Conservation (phyloP, 495 filamentous ascomycete genomes). For the Neurospora sp. region DNA sequence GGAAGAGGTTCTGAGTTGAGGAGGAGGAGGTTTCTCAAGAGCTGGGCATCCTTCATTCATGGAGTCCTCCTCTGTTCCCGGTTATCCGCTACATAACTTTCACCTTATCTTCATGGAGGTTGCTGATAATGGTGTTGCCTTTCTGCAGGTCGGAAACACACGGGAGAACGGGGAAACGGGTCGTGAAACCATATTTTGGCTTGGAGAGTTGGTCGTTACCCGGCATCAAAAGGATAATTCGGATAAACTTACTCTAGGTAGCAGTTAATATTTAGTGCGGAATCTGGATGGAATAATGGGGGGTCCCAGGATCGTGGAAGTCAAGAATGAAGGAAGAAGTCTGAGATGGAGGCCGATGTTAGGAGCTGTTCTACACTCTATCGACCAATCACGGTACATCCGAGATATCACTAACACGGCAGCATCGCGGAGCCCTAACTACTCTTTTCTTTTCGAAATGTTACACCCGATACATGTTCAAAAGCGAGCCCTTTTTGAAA, state of each 20-base stretch:
- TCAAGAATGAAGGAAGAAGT: not conserved
- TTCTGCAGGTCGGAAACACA: conserved; percentile 5
- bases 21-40: not conserved
- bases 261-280: not conserved
- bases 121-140: not conserved
- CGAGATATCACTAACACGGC: not conserved
- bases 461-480: not conserved
- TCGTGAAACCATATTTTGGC: not conserved
- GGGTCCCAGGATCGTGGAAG: not conserved
- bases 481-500: not conserved
- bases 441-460: not conserved
- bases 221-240: not conserved
- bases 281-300: not conserved
- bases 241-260: not conserved
- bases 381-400: not conserved
- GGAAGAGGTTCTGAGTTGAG: conserved; percentile 25
- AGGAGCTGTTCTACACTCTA: not conserved
- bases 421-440: not conserved
- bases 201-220: not conserved
- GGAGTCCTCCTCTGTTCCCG: not conserved
- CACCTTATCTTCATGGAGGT: not conserved
- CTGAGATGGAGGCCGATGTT: not conserved
- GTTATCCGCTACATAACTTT: not conserved
- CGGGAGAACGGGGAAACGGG: not conserved
- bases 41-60: not conserved